These are phyloP conservation scores for Russula emetica DNA, from an alignment of 768 basidiomycete genomes.

Conservation along the genomic window DNA sequence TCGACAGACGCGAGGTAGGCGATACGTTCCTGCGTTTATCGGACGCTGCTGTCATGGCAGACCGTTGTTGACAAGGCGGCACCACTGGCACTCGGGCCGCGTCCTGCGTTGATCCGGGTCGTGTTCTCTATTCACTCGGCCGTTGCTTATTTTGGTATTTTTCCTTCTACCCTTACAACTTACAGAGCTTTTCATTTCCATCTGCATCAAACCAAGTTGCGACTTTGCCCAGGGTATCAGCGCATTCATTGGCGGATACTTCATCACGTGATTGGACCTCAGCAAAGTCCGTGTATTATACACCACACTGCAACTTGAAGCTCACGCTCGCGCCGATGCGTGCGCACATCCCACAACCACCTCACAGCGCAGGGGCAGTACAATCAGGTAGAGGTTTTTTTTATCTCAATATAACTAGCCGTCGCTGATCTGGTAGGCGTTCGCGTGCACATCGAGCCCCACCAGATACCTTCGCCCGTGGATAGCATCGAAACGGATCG, in stretches of 20 bases:
- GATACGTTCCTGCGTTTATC: not conserved
- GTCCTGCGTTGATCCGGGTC: not conserved
- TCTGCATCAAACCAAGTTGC: not conserved
- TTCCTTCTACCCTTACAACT: not conserved
- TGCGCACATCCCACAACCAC: constrained; percentile 27
- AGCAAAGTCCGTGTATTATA: not conserved
- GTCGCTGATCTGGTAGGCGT: constrained; percentile 49
- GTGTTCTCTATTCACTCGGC: not conserved
- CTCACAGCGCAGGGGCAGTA: constrained; percentile 25
- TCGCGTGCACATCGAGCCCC: constrained; percentile 77
- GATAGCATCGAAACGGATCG: constrained; percentile 76
- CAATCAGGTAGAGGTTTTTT: constrained; percentile 9
- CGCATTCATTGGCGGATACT: not conserved
- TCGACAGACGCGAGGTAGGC: constrained; percentile 30
- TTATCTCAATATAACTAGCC: not conserved
- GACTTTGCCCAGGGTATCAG: not conserved
- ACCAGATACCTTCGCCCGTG: constrained; percentile 88
- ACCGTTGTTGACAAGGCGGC: not conserved
- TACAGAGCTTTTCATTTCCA: not conserved
- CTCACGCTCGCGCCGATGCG: not conserved
- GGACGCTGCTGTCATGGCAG: not conserved
- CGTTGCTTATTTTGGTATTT: not conserved
- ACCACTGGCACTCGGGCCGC: not conserved
- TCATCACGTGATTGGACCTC: not conserved
- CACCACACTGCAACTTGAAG: not conserved